phyloP scores from a whole-genome alignment of 1,284 basidiomycete genomes.

The Naganishia sp. region DNA sequence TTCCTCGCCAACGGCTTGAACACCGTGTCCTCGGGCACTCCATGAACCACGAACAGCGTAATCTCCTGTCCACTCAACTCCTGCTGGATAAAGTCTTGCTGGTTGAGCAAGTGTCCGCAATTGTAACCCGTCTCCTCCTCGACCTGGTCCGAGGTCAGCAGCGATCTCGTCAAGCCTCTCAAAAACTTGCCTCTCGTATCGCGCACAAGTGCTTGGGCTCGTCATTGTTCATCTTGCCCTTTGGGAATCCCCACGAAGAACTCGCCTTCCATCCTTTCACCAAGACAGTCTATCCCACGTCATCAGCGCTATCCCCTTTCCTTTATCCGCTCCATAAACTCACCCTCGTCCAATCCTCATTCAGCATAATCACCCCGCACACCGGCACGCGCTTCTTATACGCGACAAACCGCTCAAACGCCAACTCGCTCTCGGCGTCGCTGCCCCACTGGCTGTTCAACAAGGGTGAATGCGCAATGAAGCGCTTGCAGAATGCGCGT shows the following conservation, averaged over 20 bases:
- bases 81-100: constrained; percentile 75
- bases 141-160: constrained; percentile 60
- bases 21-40: constrained; percentile 82
- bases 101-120: constrained; percentile 67
- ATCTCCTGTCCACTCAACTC: constrained; percentile 86
- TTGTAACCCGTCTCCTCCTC: constrained; percentile 93
- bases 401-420: constrained; percentile 70
- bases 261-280: constrained; percentile 98
- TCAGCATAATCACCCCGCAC: constrained; percentile 96
- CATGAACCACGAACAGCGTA: constrained; percentile 86
- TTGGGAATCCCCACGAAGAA: constrained; percentile 96
- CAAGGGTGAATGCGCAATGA: constrained; percentile 61
- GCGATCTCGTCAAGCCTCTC: not conserved
- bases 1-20: constrained; percentile 95
- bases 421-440: constrained; percentile 35
- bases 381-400: constrained; percentile 98
- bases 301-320: not conserved
- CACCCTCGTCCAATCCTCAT: constrained; percentile 88
- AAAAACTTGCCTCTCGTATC: constrained; percentile 72
- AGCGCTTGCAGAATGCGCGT: constrained; percentile 90
- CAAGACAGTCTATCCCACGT: constrained; percentile 70
- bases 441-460: constrained; percentile 35
- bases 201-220: constrained; percentile 83
- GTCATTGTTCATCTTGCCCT: constrained; percentile 97
- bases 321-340: constrained; percentile 33